Evolutionary conservation across 2,329 filamentous ascomycete species (phyloP).

Genomic region (Plectosphaerella sp.): DNA sequence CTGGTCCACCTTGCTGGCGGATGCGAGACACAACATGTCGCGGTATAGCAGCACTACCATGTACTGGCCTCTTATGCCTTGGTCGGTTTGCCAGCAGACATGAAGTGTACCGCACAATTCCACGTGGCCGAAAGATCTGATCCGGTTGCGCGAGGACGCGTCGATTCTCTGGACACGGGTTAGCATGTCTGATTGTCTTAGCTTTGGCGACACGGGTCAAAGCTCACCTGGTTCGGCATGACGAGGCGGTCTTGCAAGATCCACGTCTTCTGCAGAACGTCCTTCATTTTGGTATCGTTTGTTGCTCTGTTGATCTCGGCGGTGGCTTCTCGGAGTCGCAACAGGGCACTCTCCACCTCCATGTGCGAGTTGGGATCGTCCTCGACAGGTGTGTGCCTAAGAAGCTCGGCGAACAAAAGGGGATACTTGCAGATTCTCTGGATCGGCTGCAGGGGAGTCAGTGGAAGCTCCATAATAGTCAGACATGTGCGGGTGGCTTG

Average conservation of each 20-base stretch:
- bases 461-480: neutral
- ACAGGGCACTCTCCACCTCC: constrained; percentile 70
- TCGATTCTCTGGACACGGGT: constrained; percentile 36
- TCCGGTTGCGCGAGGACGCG: constrained; percentile 55
- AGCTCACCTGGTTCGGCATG: constrained; percentile 65
- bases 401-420: constrained; percentile 76
- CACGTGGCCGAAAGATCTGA: constrained; percentile 76
- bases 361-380: constrained; percentile 83
- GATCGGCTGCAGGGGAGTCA: constrained; percentile 60
- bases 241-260: constrained; percentile 75
- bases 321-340: constrained; percentile 69
- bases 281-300: constrained; percentile 66
- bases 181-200: neutral
- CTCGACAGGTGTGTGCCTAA: constrained; percentile 75
- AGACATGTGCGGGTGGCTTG: constrained; percentile 25
- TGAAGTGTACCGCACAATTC: constrained; percentile 79
- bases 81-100: constrained; percentile 72
- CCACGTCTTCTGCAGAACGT: constrained; percentile 76
- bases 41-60: constrained; percentile 83
- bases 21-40: constrained; percentile 73
- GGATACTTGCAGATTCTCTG: constrained; percentile 91
- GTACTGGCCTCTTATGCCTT: constrained; percentile 69
- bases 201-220: neutral
- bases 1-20: constrained; percentile 56
- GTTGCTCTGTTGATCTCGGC: constrained; percentile 81